These are phyloP conservation scores for Lithohypha guttulata DNA, from an alignment of 2,329 filamentous ascomycete genomes.

Conservation along the genomic window DNA sequence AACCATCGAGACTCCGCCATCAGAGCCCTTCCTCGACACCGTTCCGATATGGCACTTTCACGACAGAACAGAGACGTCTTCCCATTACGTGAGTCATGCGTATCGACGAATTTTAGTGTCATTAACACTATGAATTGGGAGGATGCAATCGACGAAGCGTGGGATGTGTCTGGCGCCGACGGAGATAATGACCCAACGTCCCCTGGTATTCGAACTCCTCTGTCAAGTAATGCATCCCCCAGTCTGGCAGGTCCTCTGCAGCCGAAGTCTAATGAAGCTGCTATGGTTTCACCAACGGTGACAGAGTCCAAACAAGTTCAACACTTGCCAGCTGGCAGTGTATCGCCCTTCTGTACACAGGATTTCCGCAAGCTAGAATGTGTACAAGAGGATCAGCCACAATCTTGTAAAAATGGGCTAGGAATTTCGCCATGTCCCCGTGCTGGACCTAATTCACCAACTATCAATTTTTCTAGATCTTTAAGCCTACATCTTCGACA, in stretches of 20 bases:
- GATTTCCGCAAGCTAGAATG: constrained; percentile 1
- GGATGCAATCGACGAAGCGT: constrained; percentile 21
- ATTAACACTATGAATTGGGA: constrained; percentile 20
- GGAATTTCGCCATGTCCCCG: constrained; percentile 2
- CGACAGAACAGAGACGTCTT: neutral
- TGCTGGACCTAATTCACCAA: neutral
- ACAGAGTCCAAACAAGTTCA: no score
- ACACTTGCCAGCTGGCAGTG: neutral
- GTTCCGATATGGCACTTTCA: constrained; percentile 7
- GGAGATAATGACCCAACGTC: constrained; percentile 10
- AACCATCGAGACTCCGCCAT: neutral
- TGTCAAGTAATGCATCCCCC: no score
- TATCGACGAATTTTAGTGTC: constrained; percentile 14
- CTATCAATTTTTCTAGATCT: constrained; percentile 3
- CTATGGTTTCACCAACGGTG: no score
- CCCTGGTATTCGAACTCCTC: neutral
- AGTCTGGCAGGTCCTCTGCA: no score
- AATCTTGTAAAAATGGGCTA: constrained; percentile 1
- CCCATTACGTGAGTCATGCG: constrained; percentile 8
- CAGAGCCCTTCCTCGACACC: neutral
- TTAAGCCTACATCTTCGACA: constrained; percentile 2
- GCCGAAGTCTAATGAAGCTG: no score
- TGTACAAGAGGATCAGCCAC: constrained; percentile 1
- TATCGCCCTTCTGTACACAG: neutral
- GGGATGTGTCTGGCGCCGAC: constrained; percentile 16